A percentile compares a stretch with the other conserved stretches of the same genome.
Conservation (phyloP, 768 basidiomycete genomes). For the Lepiota brunneoincarnata region DNA sequence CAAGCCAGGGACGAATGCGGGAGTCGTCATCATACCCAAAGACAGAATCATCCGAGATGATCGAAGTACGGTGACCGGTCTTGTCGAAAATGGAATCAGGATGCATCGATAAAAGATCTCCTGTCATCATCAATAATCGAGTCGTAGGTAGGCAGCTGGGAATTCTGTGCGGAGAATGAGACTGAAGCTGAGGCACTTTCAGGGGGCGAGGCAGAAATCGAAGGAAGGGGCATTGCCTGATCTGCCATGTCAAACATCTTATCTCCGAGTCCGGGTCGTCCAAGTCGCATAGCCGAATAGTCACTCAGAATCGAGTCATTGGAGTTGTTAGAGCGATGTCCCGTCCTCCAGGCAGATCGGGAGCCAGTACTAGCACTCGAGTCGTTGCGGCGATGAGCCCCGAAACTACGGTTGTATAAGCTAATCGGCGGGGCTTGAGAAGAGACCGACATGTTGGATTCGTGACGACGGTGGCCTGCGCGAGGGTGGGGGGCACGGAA, state of each 20-base stretch:
- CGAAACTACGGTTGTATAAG: slow-evolving; percentile 67
- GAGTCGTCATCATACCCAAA: slow-evolving; percentile 52
- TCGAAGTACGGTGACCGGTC: slow-evolving; percentile 48
- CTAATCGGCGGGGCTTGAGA: slow-evolving; percentile 67
- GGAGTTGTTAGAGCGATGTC: slow-evolving; percentile 54
- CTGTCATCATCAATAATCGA: slow-evolving; percentile 59
- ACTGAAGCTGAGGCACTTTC: slow-evolving; percentile 34
- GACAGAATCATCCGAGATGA: slow-evolving; percentile 52
- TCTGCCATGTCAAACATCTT: slow-evolving; percentile 79
- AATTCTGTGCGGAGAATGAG: slow-evolving; percentile 4
- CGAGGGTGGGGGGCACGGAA: slow-evolving; percentile 50
- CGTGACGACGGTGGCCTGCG: slow-evolving; percentile 57
- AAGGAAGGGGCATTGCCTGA: slow-evolving; percentile 49
- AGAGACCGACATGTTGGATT: slow-evolving; percentile 54
- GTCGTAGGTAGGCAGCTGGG: slow-evolving; percentile 43
- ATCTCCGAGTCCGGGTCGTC: slow-evolving; percentile 75
- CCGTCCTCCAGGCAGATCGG: slow-evolving; percentile 39
- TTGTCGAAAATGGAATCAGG: slow-evolving; percentile 65
- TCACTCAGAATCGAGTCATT: slow-evolving; percentile 68
- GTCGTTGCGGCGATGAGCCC: slow-evolving; percentile 49
- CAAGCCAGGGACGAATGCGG: slow-evolving; percentile 28
- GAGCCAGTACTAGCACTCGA: slow-evolving; percentile 60
- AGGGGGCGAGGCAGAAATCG: slow-evolving; percentile 67
- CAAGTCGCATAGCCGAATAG: slow-evolving; percentile 52
- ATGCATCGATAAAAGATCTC: slow-evolving; percentile 33